Base-by-base conservation (phyloP, 1,284 basidiomycete species). In the Gymnopus androsaceus region DNA sequence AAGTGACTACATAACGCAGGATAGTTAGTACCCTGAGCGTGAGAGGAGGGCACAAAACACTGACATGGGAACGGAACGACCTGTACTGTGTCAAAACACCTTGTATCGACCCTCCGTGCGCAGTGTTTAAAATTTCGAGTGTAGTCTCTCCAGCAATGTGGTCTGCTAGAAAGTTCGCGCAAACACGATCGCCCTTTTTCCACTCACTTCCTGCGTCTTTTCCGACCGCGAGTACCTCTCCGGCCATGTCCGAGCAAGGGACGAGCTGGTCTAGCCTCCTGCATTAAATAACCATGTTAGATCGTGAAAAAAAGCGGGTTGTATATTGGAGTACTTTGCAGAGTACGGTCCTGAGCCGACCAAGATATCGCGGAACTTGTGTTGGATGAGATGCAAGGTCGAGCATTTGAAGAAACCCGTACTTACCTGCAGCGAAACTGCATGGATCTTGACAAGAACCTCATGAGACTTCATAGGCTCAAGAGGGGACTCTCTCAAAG, bases 161-260 rank as follows among this genome's bases (percentile, higher is more conserved):
- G 19, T 69, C 66, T 21, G 67, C 31, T 3, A 63, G 50, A 56
- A 76, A 74, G 60, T 72, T 73, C 28, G 69, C 69, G 46, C 69
- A 72, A 47, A 83, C 77, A 31, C 78, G 74, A 60, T 84, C 81
- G 21, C 82, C 81, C 25, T 70, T 61, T 53, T 70, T 70, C 70
- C 71, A 81, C 6, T 40, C 33, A 37, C 66, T 69, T 15, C 44
- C 31, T 36, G 79, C 78, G 9, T 71, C 72, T 41, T 68, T 63
- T 9, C 82, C 82, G 27, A 82, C 63, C 14, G 72, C 72, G 40
- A 79, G 68, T 55, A 84, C 70, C 61, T 81, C 78, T 15, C 82
- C 82, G 9, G 83, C 82, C 37, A 74, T 72, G 61, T 85, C 82
- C 1, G 82, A 83, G 56, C 71, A 66, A 1, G 82, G 81, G 30